Evolutionary conservation across 495 filamentous ascomycete species (phyloP), one percentile per base, ranked within the genome.

Genomic region (Penicillium ucsense): DNA sequence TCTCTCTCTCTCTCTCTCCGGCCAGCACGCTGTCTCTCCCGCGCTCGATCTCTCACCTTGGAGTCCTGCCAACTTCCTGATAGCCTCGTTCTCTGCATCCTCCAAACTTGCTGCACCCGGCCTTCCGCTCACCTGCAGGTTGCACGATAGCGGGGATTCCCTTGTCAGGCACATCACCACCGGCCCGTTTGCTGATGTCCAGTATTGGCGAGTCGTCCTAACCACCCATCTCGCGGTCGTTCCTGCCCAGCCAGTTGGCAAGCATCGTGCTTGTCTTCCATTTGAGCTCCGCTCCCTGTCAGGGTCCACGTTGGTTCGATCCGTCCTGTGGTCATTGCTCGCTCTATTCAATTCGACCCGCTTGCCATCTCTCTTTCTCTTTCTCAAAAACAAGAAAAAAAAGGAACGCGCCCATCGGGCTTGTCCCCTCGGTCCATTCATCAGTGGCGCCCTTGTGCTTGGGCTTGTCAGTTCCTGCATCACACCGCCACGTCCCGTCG

Each of bases 231-330:
- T 8, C 9, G 8, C 20, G 20, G 20, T 38, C 47, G 35, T 56
- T 54, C 40, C 56, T 53, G 52, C 59, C 59, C 55, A 61, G 58
- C 52, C 55, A 56, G 54, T 54, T 56, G 44, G 50, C 46, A 40
- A 20, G 6, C n/a, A 43, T 53, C 11, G 12, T 41, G 48, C 52
- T 53, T 54, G 54, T 51, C 42, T 51, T 51, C 57, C 54, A 1
- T 20, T 20, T 20, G 20, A 20, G 20, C 20, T 20, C 2, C 20
- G 20, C 20, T 20, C 20, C 20, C 20, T 20, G 20, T 20, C 20
- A 20, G 20, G 20, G 20, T 20, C 20, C 20, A 20, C 20, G 20
- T 20, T 20, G 20, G 20, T 20, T 20, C 20, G 20, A 20, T 20
- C 20, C 20, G 20, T 20, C 20, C 20, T 20, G 1, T 20, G 20